A percentile compares a stretch with the other conserved stretches of the same genome.
These are phyloP conservation scores for Malassezia obtusa DNA, from an alignment of 1,284 basidiomycete genomes.

Conservation along the genomic window DNA sequence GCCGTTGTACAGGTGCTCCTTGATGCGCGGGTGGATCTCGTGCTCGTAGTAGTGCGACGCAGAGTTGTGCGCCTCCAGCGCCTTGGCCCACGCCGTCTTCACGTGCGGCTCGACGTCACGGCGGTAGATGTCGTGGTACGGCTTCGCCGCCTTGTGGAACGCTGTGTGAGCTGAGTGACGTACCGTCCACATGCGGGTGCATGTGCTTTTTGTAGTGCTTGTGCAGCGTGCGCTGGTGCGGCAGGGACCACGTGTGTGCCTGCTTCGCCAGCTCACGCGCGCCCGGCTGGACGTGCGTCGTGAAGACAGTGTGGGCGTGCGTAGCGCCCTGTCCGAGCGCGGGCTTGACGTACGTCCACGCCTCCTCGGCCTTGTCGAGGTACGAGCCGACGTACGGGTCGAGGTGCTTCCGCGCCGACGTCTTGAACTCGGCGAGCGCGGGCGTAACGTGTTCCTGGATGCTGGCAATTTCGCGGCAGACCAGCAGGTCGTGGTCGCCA, in stretches of 20 bases:
- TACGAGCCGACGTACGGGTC: slow-evolving; percentile 29
- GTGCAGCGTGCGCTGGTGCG: slow-evolving; percentile 27
- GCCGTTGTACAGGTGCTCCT: slow-evolving; percentile 19
- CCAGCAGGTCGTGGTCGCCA: slow-evolving; percentile 25
- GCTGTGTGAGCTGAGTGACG: slow-evolving; percentile 11
- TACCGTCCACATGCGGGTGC: slow-evolving; percentile 33
- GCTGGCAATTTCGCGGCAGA: slow-evolving; percentile 37
- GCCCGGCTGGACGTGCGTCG: slow-evolving; percentile 33
- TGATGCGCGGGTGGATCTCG: slow-evolving; percentile 35
- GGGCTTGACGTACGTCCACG: slow-evolving; percentile 25
- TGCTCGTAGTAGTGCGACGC: slow-evolving; percentile 33
- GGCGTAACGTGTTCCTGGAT: slow-evolving; percentile 31
- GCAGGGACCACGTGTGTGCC: slow-evolving; percentile 25
- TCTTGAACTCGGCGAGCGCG: slow-evolving; percentile 24
- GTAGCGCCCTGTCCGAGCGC: slow-evolving; percentile 22
- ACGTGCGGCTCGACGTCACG: slow-evolving; percentile 44
- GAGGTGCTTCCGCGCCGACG: slow-evolving; percentile 19
- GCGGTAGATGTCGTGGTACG: slow-evolving; percentile 4
- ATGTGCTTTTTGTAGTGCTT: slow-evolving; percentile 36
- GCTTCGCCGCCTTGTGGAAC: slow-evolving; percentile 1
- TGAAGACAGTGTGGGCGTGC: slow-evolving; percentile 28
- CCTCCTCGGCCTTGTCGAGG: slow-evolving; percentile 14
- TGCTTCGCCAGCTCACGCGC: slow-evolving; percentile 28
- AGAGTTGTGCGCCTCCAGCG: slow-evolving; percentile 20
- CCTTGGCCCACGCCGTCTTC: slow-evolving; percentile 23